Conservation (phyloP, 345 rosid genomes). For the Eucalyptus tenuipes region DNA sequence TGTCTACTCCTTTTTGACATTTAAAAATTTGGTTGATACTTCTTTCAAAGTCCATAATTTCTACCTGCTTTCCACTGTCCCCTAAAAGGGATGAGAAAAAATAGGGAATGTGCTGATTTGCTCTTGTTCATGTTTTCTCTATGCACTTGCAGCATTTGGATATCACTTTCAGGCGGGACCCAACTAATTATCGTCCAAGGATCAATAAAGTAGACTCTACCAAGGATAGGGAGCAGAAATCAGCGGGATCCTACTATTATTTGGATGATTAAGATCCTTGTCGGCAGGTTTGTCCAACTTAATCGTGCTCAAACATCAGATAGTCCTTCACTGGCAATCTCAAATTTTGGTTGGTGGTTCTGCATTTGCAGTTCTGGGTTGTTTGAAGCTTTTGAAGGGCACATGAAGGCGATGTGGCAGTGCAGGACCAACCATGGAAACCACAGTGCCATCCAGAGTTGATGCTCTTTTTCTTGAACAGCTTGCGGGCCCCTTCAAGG, state of each 20-base stretch:
- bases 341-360: neutral
- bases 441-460: neutral
- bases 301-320: neutral
- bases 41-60: neutral
- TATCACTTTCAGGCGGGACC: conserved; percentile 92
- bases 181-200: conserved; percentile 88
- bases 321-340: neutral
- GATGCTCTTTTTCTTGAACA: neutral
- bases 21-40: neutral
- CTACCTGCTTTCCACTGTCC: neutral
- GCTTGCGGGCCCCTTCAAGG: neutral
- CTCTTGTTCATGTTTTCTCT: neutral
- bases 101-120: neutral
- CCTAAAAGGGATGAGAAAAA: neutral
- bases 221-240: conserved; percentile 93
- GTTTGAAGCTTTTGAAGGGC: neutral
- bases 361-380: neutral
- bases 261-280: conserved; percentile 49
- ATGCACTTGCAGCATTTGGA: conserved; percentile 58
- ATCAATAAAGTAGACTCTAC: conserved; percentile 92
- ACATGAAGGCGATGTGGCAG: neutral
- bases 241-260: conserved; percentile 91
- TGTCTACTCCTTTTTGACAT: neutral
- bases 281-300: neutral
- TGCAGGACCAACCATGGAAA: neutral